phyloP scores from a whole-genome alignment of 768 basidiomycete species.

The Hemileccinum rubropunctum region DNA sequence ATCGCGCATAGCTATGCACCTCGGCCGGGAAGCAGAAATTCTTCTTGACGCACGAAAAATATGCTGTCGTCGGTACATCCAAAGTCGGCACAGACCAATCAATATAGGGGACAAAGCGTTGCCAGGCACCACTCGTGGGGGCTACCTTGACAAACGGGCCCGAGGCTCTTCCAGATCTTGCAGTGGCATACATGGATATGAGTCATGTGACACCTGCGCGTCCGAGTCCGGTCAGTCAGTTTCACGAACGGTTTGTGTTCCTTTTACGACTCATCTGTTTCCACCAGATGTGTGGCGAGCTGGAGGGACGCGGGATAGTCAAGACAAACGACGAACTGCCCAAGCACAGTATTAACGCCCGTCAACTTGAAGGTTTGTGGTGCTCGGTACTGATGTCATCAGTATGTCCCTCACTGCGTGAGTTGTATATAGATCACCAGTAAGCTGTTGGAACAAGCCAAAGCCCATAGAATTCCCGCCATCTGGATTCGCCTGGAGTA shows the following conservation, averaged over 20 bases:
- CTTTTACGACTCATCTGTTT: neutral
- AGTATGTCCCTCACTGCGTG: neutral
- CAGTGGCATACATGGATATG: conserved; percentile 72
- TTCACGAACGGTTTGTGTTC: neutral
- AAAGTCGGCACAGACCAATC: conserved; percentile 67
- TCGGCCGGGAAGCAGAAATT: conserved; percentile 43
- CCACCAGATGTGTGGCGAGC: conserved; percentile 60
- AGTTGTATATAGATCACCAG: conserved; percentile 64
- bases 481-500: conserved; percentile 90
- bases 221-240: conserved; percentile 54
- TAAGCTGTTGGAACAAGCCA: conserved; percentile 60
- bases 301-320: conserved; percentile 64
- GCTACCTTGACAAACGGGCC: neutral
- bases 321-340: conserved; percentile 54
- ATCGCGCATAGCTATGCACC: conserved; percentile 21
- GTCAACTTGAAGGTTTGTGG: conserved; percentile 56
- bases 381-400: neutral
- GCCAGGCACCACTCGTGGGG: neutral
- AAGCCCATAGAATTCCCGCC: conserved; percentile 65
- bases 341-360: conserved; percentile 63
- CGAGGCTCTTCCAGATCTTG: conserved; percentile 56
- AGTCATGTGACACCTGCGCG: conserved; percentile 77
- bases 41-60: conserved; percentile 63
- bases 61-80: conserved; percentile 81
- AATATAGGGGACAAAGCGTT: conserved; percentile 72